Evolutionary conservation across 805 yeast genomes (phyloP), one percentile per base, ranked within the genome.

Genomic region (Priceomyces medius): DNA sequence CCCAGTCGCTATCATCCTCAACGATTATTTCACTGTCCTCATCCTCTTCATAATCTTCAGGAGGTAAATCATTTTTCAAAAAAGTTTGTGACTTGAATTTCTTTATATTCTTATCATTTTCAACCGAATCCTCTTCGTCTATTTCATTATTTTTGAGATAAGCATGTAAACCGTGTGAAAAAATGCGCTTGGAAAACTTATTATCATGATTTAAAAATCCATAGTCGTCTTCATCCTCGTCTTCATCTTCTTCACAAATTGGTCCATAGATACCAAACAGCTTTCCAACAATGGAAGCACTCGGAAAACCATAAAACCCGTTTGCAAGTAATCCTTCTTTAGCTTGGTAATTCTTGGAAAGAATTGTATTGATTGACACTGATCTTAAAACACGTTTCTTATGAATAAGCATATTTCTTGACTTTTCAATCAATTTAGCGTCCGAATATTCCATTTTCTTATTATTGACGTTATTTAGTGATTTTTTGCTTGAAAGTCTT

Each of bases 381-480:
- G 67, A 59, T 35, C 76, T 53, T 39, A 71, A 58, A 5, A 71
- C 73, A 20, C 74, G 51, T 42, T 70, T 71, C 51, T 68, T 68
- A 45, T 68, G 63, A 28, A 69, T 67, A 34, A 78, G 56, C 49
- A 68, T 64, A 44, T 72, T 71, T 46, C 66, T 66, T 20, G 80
- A 78, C 45, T 60, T 68, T 48, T 69, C 68, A 20, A 77, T 77
- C 47, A 77, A 67, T 42, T 73, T 67, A 36, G 76, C 77, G 56
- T 77, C 83, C 2, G 79, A 75, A 51, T 77, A 76, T 50, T 76
- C 80, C 8, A 64, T 58, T 23, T 46, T 46, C 17, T 51, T 47
- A 29, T 46, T 41, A 14, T 46, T 44, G 20, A 50, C 45, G 10
- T 53, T 53, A 23, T 57, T 50, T 31, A 59, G 52, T 8, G 67